A percentile compares a stretch with the other conserved stretches of the same genome.
phyloP scores from a whole-genome alignment of 2,329 filamentous ascomycete genomes.

The Sclerotinia glacialis region DNA sequence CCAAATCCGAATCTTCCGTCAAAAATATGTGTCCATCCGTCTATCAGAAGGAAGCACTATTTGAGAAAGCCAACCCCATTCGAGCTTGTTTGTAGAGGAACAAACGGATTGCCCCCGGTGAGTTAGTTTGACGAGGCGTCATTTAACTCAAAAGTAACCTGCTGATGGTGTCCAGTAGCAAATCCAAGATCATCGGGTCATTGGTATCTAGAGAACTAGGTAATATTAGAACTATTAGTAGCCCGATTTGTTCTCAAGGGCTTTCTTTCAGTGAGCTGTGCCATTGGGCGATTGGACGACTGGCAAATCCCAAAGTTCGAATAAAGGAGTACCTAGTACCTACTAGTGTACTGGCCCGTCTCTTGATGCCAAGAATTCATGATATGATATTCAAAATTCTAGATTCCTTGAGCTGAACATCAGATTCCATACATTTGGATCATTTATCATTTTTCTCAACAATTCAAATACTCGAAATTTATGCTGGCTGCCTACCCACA shows the following conservation, averaged over 20 bases:
- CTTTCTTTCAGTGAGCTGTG: not conserved
- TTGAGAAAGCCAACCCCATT: not conserved
- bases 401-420: not conserved
- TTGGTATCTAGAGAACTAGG: not conserved
- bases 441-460: not conserved
- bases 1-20: too few relatives aligned
- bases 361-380: not conserved
- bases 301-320: not conserved
- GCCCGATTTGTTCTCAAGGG: not conserved
- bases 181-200: constrained; percentile 1
- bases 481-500: not conserved
- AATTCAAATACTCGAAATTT: not conserved
- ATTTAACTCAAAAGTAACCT: not conserved
- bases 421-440: not conserved
- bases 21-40: not conserved
- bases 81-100: not conserved
- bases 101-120: not conserved
- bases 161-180: not conserved
- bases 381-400: not conserved
- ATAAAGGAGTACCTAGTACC: not conserved
- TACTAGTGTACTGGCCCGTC: not conserved
- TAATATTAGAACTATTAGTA: not conserved
- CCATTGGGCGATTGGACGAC: not conserved
- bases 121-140: constrained; percentile 3
- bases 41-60: constrained; percentile 8